Evolutionary conservation across 257 asterid genomes (phyloP).

Genomic region (Coffea eugenioides): DNA sequence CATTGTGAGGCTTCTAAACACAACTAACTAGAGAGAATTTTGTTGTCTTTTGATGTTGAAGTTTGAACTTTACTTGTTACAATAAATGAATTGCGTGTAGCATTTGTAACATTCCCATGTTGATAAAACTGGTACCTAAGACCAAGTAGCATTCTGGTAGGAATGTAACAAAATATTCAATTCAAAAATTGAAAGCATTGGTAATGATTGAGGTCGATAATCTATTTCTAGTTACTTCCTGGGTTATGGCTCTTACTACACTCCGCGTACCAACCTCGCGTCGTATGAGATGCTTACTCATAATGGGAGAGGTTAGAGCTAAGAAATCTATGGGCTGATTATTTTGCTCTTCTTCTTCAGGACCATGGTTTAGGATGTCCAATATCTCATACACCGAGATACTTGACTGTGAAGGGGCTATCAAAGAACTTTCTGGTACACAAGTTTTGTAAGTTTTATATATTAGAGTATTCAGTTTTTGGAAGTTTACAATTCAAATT

Average conservation of each 20-base stretch:
- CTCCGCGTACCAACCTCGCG: too few species aligned
- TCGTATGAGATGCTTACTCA: not conserved
- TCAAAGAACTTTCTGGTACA: slow-evolving; percentile 67
- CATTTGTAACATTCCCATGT: not conserved
- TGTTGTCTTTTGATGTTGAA: not conserved
- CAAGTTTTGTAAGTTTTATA: slow-evolving; percentile 10
- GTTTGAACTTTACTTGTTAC: not conserved
- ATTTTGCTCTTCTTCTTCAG: slow-evolving; percentile 39
- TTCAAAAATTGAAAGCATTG: too few species aligned
- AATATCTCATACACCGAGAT: slow-evolving; percentile 72
- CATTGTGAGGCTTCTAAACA: not conserved
- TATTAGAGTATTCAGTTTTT: slow-evolving; percentile 11
- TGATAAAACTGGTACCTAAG: not conserved
- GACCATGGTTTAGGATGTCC: slow-evolving; percentile 95
- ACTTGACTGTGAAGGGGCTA: slow-evolving; percentile 63
- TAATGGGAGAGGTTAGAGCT: not conserved
- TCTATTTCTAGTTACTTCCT: not conserved
- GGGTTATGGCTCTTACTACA: not conserved
- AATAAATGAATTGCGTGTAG: not conserved
- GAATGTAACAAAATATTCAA: not conserved
- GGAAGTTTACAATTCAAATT: not conserved
- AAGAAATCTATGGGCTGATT: not conserved
- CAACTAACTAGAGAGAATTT: too few species aligned
- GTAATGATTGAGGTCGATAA: slow-evolving; percentile 1
- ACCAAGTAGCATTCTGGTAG: not conserved